Conservation (phyloP, 305 asterid species). For the Fraxinus dipetala region DNA sequence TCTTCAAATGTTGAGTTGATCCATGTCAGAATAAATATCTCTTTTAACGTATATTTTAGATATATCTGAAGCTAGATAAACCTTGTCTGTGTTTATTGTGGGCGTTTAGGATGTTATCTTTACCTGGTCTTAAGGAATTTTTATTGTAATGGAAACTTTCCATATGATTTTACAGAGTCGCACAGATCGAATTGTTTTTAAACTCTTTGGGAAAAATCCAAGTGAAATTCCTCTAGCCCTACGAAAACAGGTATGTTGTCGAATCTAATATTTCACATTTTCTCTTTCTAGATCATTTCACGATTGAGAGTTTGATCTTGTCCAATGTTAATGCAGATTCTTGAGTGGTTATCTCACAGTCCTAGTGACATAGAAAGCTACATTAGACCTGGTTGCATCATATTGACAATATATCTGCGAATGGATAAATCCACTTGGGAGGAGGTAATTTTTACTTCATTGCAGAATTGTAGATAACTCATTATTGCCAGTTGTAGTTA, state of each 20-base stretch:
- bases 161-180: conserved; percentile 61
- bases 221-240: conserved; percentile 69
- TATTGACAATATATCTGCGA: conserved; percentile 73
- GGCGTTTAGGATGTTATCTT: neutral
- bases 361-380: conserved; percentile 97
- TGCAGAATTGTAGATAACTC: conserved; percentile 11
- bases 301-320: conserved; percentile 16
- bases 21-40: neutral
- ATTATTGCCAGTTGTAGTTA: conserved; percentile 9
- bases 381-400: conserved; percentile 91
- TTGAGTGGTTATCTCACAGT: conserved; percentile 91
- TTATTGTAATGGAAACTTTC: conserved; percentile 13
- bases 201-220: conserved; percentile 95
- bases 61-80: neutral
- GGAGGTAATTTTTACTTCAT: conserved; percentile 47
- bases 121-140: neutral
- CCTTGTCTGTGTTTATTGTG: neutral
- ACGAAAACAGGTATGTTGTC: conserved; percentile 69
- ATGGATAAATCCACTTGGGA: conserved; percentile 87
- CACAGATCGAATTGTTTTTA: conserved; percentile 91
- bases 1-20: neutral
- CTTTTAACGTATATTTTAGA: neutral
- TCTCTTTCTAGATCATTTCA: conserved; percentile 22
- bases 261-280: conserved; percentile 2
- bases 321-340: conserved; percentile 60